phyloP scores from a whole-genome alignment of 371 early-diverging fungal species.

The Cokeromyces recurvatus region DNA sequence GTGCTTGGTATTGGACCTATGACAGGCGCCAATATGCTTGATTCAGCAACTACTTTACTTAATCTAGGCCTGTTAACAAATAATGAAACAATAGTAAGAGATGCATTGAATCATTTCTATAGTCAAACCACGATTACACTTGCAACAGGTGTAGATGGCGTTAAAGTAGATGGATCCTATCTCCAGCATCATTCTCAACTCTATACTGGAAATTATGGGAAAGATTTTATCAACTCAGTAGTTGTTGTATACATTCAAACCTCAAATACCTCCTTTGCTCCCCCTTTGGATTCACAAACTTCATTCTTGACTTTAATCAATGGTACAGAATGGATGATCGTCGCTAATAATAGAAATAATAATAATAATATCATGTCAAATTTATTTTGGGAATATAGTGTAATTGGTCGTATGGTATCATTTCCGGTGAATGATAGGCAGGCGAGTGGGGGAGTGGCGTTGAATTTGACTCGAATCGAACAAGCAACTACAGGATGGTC shows the following conservation, averaged over 20 bases:
- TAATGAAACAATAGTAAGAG: constrained; percentile 11
- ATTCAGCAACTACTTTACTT: constrained; percentile 15
- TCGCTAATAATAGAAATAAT: constrained; percentile 1
- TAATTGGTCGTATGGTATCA: constrained; percentile 26
- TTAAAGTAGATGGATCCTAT: constrained; percentile 23
- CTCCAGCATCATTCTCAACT: constrained; percentile 21
- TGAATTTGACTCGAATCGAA: constrained; percentile 13
- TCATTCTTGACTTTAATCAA: constrained; percentile 16
- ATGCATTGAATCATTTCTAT: constrained; percentile 18
- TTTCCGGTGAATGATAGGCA: constrained; percentile 12
- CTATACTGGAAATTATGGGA: constrained; percentile 25
- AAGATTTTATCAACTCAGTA: constrained; percentile 20
- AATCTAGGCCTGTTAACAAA: constrained; percentile 17
- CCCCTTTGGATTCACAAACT: constrained; percentile 8
- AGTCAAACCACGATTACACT: constrained; percentile 10
- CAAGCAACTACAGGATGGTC: constrained; percentile 13
- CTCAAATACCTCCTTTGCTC: constrained; percentile 3
- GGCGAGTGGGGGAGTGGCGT: constrained; percentile 18
- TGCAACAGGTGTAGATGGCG: constrained; percentile 14
- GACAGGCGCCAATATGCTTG: constrained; percentile 26
- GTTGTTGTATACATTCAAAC: constrained; percentile 11
- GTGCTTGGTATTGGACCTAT: constrained; percentile 18
- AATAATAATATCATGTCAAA: background rate
- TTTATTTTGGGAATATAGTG: constrained; percentile 22
- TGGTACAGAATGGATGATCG: constrained; percentile 30